Evolutionary conservation across 805 yeast species (phyloP).

Genomic region (Henningerozyma blattae): DNA sequence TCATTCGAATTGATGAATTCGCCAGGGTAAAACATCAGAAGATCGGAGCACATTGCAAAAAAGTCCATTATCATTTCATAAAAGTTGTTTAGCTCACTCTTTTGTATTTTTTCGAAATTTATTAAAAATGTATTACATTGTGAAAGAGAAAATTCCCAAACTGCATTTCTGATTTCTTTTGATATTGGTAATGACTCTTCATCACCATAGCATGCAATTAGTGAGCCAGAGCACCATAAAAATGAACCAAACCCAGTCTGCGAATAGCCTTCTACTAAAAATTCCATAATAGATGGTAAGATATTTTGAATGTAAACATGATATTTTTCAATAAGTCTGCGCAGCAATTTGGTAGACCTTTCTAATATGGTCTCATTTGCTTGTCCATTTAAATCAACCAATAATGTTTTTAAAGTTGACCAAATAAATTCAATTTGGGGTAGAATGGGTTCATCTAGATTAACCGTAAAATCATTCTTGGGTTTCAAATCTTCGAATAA

Average conservation of each 20-base stretch:
- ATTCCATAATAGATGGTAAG: constrained; percentile 50
- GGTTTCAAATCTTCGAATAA: constrained; percentile 23
- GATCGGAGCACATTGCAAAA: constrained; percentile 66
- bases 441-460: constrained; percentile 20
- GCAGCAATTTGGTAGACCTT: constrained; percentile 55
- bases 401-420: constrained; percentile 12
- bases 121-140: constrained; percentile 51
- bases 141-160: constrained; percentile 62
- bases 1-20: constrained; percentile 29
- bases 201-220: constrained; percentile 60
- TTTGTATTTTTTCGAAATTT: constrained; percentile 23
- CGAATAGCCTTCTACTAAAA: constrained; percentile 60
- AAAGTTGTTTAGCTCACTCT: constrained; percentile 11
- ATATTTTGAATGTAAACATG: constrained; percentile 33
- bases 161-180: constrained; percentile 38
- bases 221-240: constrained; percentile 79
- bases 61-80: constrained; percentile 74
- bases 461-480: constrained; percentile 18
- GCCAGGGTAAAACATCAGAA: constrained; percentile 55
- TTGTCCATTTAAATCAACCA: constrained; percentile 16
- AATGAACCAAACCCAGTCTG: constrained; percentile 67
- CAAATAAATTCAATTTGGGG: constrained; percentile 19
- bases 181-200: constrained; percentile 29
- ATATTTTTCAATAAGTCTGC: constrained; percentile 44
- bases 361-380: constrained; percentile 37